Evolutionary conservation across 176 grass and related monocot species (phyloP).

Genomic region (Eleusine coracana): DNA sequence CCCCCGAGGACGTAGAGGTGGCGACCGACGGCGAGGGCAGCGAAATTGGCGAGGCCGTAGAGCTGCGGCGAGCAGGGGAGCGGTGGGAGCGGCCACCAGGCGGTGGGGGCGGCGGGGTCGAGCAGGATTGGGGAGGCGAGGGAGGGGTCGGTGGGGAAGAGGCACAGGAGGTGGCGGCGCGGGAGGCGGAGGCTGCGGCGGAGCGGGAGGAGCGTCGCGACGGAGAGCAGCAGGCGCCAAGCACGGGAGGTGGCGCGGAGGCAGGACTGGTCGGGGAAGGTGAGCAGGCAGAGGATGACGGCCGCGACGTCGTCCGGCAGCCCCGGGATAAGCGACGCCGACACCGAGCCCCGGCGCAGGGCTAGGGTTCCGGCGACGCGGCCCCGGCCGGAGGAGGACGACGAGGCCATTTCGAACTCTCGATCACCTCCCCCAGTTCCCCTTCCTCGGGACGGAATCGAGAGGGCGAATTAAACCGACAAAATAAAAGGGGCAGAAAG

Average conservation of each 20-base stretch:
- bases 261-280: constrained; percentile 65
- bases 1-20: constrained; percentile 82
- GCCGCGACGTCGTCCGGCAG: constrained; percentile 71
- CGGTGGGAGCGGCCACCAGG: constrained; percentile 65
- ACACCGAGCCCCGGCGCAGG: neutral
- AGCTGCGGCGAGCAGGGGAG: constrained; percentile 75
- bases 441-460: constrained; percentile 11
- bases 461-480: neutral
- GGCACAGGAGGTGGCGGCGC: constrained; percentile 59
- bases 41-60: constrained; percentile 74
- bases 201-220: constrained; percentile 57
- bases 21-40: constrained; percentile 47
- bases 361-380: constrained; percentile 39
- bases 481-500: neutral
- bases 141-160: constrained; percentile 87
- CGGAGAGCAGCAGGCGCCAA: constrained; percentile 67
- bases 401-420: constrained; percentile 48
- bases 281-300: constrained; percentile 73
- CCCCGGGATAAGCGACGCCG: constrained; percentile 66
- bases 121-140: constrained; percentile 70
- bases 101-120: constrained; percentile 59
- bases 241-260: constrained; percentile 75
- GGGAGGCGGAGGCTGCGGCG: constrained; percentile 74
- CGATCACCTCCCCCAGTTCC: neutral
- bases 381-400: constrained; percentile 29